Percentiles rank a stretch among this genome's conserved stretches.
Evolutionary conservation across 176 grass and related monocot genomes (phyloP).

Genomic region (Avena sativa): DNA sequence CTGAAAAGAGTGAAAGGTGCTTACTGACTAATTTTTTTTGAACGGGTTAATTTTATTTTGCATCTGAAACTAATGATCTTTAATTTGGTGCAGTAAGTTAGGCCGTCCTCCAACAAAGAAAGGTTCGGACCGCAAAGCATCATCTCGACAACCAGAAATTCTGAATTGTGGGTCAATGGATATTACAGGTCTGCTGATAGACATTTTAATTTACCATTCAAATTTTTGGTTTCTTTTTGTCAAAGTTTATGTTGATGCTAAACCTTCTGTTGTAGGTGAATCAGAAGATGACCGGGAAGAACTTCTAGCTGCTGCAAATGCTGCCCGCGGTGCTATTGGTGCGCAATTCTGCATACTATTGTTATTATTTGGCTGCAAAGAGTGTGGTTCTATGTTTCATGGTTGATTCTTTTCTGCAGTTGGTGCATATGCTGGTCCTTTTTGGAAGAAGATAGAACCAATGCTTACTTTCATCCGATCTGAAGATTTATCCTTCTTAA

Average conservation of each 20-base stretch:
- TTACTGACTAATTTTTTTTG: not conserved
- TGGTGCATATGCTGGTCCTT: constrained; percentile 53
- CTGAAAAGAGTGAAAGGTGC: constrained; percentile 82
- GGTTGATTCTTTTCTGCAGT: constrained; percentile 55
- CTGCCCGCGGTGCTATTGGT: constrained; percentile 62
- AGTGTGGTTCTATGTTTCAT: constrained; percentile 7
- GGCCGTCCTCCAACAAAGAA: constrained; percentile 82
- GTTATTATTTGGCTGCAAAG: constrained; percentile 36
- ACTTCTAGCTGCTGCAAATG: constrained; percentile 71
- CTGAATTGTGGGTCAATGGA: constrained; percentile 59
- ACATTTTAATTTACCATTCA: not conserved
- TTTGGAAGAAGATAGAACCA: constrained; percentile 79
- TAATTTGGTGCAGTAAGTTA: constrained; percentile 61
- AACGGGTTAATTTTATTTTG: not conserved
- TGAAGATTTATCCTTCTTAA: constrained; percentile 63
- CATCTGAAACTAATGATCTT: constrained; percentile 9
- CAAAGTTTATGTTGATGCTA: constrained; percentile 22
- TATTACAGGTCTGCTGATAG: constrained; percentile 46
- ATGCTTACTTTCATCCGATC: constrained; percentile 59
- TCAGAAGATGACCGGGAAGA: constrained; percentile 72
- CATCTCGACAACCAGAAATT: constrained; percentile 51
- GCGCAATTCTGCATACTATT: constrained; percentile 24
- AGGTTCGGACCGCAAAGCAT: constrained; percentile 66
- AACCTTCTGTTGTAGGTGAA: constrained; percentile 57
- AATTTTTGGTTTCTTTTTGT: constrained; percentile 5